Evolutionary conservation across 805 yeast species (phyloP).

Genomic region (Suhomyces vadensis): DNA sequence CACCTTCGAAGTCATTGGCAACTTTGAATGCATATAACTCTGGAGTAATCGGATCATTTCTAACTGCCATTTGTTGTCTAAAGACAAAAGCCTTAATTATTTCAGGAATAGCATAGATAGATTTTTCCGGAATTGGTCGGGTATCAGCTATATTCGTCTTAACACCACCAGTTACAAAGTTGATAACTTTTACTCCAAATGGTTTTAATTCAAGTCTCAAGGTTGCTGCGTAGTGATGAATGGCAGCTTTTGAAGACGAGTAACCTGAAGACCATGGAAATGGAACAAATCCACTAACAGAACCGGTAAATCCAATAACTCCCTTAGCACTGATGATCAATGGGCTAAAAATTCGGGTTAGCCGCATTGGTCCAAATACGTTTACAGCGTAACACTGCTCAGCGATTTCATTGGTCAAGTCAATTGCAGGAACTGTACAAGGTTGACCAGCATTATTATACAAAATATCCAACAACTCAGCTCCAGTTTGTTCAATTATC

Average conservation of each 20-base stretch:
- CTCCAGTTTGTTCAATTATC: constrained; percentile 45
- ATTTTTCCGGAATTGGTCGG: constrained; percentile 55
- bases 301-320: constrained; percentile 72
- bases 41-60: constrained; percentile 59
- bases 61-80: constrained; percentile 60
- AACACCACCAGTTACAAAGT: constrained; percentile 76
- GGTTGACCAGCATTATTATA: constrained; percentile 80
- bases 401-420: constrained; percentile 56
- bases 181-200: constrained; percentile 68
- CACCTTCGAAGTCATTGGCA: constrained; percentile 47
- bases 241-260: constrained; percentile 71
- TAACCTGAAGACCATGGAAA: constrained; percentile 73
- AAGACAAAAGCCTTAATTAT: constrained; percentile 48
- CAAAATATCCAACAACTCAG: constrained; percentile 49
- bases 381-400: constrained; percentile 61
- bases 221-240: constrained; percentile 66
- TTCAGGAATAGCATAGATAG: constrained; percentile 54
- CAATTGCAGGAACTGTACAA: constrained; percentile 70
- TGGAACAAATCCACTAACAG: constrained; percentile 62
- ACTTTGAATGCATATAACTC: constrained; percentile 58
- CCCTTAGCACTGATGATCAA: constrained; percentile 66
- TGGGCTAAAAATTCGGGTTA: constrained; percentile 57
- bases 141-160: constrained; percentile 68
- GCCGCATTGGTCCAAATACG: constrained; percentile 66
- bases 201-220: constrained; percentile 69